A percentile compares a stretch with the other conserved stretches of the same genome.
These are phyloP conservation scores for Neodidymelliopsis sp. DNA, from an alignment of 2,329 filamentous ascomycete genomes.

Conservation along the genomic window DNA sequence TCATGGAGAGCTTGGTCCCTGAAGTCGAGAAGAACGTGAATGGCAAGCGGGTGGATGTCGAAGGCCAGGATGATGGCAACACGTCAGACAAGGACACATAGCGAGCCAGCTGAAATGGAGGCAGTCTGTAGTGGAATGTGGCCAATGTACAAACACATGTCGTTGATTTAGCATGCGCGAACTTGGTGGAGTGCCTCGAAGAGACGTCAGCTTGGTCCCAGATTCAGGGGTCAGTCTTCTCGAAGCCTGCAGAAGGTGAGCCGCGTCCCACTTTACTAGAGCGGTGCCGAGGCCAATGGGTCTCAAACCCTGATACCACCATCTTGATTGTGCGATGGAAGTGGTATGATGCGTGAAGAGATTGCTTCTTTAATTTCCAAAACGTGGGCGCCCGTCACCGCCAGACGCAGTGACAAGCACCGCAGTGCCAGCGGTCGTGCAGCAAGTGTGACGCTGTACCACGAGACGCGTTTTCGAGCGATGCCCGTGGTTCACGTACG, in stretches of 20 bases:
- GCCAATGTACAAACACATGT: slow-evolving; percentile 20
- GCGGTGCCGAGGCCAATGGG: slow-evolving; percentile 14
- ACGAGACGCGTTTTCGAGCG: not conserved
- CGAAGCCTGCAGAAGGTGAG: slow-evolving; percentile 37
- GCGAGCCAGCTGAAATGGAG: slow-evolving; percentile 36
- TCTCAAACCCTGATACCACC: slow-evolving; percentile 13
- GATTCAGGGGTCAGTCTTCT: slow-evolving; percentile 32
- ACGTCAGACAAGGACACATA: slow-evolving; percentile 48
- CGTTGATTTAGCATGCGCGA: slow-evolving; percentile 30
- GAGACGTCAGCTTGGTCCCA: not conserved
- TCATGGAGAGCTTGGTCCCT: slow-evolving; percentile 77
- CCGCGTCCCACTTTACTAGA: slow-evolving; percentile 13
- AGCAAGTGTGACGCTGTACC: not conserved
- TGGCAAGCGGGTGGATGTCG: slow-evolving; percentile 72
- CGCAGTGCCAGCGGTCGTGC: not conserved
- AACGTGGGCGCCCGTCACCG: slow-evolving; percentile 3
- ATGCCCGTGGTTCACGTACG: slow-evolving; percentile 10
- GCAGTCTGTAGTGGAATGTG: slow-evolving; percentile 23
- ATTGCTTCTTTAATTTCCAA: slow-evolving; percentile 20
- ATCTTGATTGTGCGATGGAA: slow-evolving; percentile 17
- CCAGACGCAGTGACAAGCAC: slow-evolving; percentile 2
- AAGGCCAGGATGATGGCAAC: slow-evolving; percentile 65
- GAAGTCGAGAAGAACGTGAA: slow-evolving; percentile 81
- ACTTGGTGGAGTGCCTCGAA: slow-evolving; percentile 7
- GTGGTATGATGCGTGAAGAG: slow-evolving; percentile 19